Conservation (phyloP, 306 rosid genomes). For the Rosa rugosa region DNA sequence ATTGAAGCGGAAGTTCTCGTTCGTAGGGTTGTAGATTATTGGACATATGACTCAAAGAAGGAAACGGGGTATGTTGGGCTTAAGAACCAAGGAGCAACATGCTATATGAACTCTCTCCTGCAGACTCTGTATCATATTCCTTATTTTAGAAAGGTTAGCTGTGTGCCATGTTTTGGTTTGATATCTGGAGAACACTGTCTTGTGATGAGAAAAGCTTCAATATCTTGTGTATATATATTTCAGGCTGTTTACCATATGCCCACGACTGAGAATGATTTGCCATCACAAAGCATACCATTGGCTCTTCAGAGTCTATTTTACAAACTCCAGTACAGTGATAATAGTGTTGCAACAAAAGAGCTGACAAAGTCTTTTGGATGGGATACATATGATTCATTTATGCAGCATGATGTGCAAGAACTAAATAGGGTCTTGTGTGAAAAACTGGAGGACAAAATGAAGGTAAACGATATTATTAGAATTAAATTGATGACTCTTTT, state of each 20-base stretch:
- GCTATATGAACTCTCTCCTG: slow-evolving; percentile 89
- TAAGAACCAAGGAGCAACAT: slow-evolving; percentile 92
- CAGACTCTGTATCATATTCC: slow-evolving; percentile 88
- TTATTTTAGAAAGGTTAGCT: slow-evolving; percentile 74
- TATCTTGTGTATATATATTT: slow-evolving; percentile 26
- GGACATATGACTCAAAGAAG: slow-evolving; percentile 85
- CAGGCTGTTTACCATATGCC: slow-evolving; percentile 98
- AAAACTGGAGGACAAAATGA: slow-evolving; percentile 94
- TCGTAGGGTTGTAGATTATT: slow-evolving; percentile 78
- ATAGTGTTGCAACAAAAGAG: slow-evolving; percentile 89
- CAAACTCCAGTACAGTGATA: slow-evolving; percentile 88
- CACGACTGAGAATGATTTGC: slow-evolving; percentile 88
- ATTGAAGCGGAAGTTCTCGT: slow-evolving; percentile 89
- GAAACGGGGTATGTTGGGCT: slow-evolving; percentile 94
- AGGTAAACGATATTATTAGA: slow-evolving; percentile 37
- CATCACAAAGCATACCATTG: slow-evolving; percentile 84
- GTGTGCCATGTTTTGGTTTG: slow-evolving; percentile 20
- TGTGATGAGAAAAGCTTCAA: slow-evolving; percentile 3
- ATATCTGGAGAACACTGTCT: slow-evolving; percentile 20
- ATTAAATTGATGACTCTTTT: background rate
- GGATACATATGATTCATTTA: slow-evolving; percentile 92
- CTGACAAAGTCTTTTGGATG: slow-evolving; percentile 90
- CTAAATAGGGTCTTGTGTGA: slow-evolving; percentile 80
- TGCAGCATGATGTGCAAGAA: slow-evolving; percentile 97
- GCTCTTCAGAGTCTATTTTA: slow-evolving; percentile 87